These are phyloP conservation scores for Clitocybe nebularis DNA, from an alignment of 1,284 basidiomycete species.

Conservation along the genomic window DNA sequence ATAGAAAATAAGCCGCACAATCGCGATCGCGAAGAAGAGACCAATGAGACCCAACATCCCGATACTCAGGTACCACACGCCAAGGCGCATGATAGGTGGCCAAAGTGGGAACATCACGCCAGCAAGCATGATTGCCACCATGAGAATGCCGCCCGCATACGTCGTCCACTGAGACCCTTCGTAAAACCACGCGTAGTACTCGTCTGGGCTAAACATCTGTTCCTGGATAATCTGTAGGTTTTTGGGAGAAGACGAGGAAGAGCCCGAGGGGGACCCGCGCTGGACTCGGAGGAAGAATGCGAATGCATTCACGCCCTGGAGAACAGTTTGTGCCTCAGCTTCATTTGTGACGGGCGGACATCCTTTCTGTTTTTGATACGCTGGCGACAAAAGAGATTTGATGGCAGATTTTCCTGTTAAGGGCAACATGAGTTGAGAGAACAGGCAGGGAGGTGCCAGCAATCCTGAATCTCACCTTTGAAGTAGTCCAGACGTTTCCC, in stretches of 20 bases:
- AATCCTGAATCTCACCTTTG: constrained; percentile 67
- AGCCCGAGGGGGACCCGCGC: constrained; percentile 68
- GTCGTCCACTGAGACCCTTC: constrained; percentile 93
- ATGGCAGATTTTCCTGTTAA: constrained; percentile 83
- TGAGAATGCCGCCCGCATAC: constrained; percentile 86
- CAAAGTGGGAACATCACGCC: constrained; percentile 99
- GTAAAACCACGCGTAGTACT: constrained; percentile 96
- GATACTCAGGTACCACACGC: constrained; percentile 95
- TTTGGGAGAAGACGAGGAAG: constrained; percentile 72
- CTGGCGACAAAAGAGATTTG: constrained; percentile 88
- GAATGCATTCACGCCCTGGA: constrained; percentile 75
- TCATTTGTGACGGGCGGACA: constrained; percentile 78
- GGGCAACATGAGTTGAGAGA: constrained; percentile 4
- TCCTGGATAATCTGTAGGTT: constrained; percentile 76
- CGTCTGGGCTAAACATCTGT: constrained; percentile 76
- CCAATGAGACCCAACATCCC: constrained; percentile 87
- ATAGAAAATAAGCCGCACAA: constrained; percentile 93
- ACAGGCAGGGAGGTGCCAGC: background rate
- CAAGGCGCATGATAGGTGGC: constrained; percentile 90
- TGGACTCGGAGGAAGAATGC: constrained; percentile 91
- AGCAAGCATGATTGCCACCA: constrained; percentile 93
- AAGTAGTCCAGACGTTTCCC: constrained; percentile 98
- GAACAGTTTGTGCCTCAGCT: constrained; percentile 68
- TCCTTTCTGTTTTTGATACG: constrained; percentile 86
- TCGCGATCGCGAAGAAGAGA: constrained; percentile 88